Evolutionary conservation across 2,329 filamentous ascomycete genomes (phyloP).

Genomic region (Talaromyces verruculosus): DNA sequence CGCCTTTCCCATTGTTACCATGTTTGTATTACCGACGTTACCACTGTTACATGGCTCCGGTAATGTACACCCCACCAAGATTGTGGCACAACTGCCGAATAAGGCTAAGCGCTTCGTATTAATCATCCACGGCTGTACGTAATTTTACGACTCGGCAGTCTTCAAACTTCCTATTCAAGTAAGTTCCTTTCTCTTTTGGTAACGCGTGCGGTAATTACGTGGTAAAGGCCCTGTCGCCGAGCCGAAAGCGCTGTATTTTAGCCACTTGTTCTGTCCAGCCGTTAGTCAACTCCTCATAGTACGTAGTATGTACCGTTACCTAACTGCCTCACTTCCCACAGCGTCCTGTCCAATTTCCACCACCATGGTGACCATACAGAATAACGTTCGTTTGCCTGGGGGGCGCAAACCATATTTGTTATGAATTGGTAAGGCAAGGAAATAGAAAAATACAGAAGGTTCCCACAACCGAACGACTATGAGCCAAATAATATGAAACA

Average conservation of each 20-base stretch:
- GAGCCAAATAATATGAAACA: background rate
- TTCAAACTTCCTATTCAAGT: background rate
- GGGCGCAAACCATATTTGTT: background rate
- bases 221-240: background rate
- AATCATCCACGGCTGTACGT: background rate
- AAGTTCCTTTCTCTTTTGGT: background rate
- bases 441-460: constrained; percentile 6
- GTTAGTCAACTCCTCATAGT: background rate
- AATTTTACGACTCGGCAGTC: background rate
- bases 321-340: background rate
- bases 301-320: background rate
- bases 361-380: background rate
- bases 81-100: constrained; percentile 4
- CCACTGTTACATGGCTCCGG: background rate
- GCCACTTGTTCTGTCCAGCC: background rate
- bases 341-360: background rate
- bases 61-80: background rate
- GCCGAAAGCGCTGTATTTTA: constrained; percentile 7
- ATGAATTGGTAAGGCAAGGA: background rate
- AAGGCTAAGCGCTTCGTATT: background rate
- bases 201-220: background rate
- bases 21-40: background rate
- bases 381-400: background rate
- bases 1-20: background rate
- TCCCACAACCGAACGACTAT: background rate